Percentiles rank a stretch among this genome's conserved stretches.
Conservation (phyloP, 2,329 filamentous ascomycete genomes). For the Nigrospora sphaerica region DNA sequence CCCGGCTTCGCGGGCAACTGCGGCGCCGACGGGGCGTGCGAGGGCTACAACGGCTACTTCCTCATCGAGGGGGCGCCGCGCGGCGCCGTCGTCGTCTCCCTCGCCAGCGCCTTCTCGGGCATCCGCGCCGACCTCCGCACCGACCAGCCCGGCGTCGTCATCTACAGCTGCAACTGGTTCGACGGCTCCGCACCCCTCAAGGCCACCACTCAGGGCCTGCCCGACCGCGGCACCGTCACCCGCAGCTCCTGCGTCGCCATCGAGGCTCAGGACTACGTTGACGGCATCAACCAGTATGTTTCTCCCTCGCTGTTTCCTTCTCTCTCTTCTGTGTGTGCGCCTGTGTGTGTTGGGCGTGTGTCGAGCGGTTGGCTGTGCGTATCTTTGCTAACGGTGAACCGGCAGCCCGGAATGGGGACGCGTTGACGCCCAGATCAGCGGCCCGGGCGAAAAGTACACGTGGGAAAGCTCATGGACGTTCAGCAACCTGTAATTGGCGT, state of each 20-base stretch:
- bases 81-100: constrained; percentile 38
- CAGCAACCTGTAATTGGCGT: constrained; percentile 12
- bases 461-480: constrained; percentile 41
- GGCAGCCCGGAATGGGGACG: constrained; percentile 36
- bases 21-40: constrained; percentile 53
- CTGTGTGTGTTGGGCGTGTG: neutral
- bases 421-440: constrained; percentile 30
- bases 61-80: constrained; percentile 33
- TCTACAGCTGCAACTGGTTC: constrained; percentile 61
- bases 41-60: constrained; percentile 63
- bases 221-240: constrained; percentile 32
- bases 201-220: constrained; percentile 46
- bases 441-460: constrained; percentile 30
- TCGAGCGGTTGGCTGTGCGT: neutral
- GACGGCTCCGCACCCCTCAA: constrained; percentile 46
- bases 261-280: constrained; percentile 71
- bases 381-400: neutral
- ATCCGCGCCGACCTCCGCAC: constrained; percentile 64
- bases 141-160: constrained; percentile 63
- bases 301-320: neutral
- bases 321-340: neutral
- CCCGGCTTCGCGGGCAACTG: constrained; percentile 57
- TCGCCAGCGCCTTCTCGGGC: constrained; percentile 57
- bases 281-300: constrained; percentile 63
- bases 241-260: constrained; percentile 67